Conservation (phyloP, 2,329 filamentous ascomycete species). For the Neofusicoccum ribis region DNA sequence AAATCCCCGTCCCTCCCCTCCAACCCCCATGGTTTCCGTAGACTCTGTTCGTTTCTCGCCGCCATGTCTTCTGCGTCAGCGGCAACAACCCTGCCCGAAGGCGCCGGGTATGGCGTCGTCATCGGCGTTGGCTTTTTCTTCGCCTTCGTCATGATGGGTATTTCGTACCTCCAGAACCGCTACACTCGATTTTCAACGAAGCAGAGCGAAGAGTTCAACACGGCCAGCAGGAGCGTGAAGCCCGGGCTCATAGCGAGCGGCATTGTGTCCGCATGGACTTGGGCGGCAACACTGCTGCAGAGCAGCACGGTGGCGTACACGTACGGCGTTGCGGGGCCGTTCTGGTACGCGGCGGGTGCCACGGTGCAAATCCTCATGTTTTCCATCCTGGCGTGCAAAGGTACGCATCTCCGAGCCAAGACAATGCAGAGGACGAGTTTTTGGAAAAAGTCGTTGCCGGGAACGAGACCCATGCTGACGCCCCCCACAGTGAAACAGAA, state of each 20-base stretch:
- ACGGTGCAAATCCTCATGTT: conserved; percentile 49
- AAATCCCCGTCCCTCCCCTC: neutral
- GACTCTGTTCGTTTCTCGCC: neutral
- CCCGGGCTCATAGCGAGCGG: conserved; percentile 56
- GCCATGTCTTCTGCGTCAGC: conserved; percentile 6
- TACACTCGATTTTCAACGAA: conserved; percentile 33
- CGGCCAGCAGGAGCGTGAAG: conserved; percentile 53
- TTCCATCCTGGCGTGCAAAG: conserved; percentile 42
- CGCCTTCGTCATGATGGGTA: conserved; percentile 36
- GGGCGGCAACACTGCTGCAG: conserved; percentile 33
- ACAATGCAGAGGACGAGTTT: too few species aligned
- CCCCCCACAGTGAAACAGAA: conserved; percentile 50
- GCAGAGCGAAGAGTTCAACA: conserved; percentile 60
- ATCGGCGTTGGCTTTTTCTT: conserved; percentile 37
- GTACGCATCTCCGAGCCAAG: conserved; percentile 19
- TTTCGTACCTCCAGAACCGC: conserved; percentile 42
- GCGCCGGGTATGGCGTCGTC: conserved; percentile 34
- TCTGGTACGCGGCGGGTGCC: conserved; percentile 46
- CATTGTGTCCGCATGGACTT: conserved; percentile 39
- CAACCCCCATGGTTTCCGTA: too few species aligned
- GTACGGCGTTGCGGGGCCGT: conserved; percentile 35
- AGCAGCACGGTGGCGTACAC: conserved; percentile 35
- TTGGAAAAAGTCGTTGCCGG: too few species aligned
- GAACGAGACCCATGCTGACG: neutral
- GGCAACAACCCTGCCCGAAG: neutral